Conservation (phyloP, 78 protist genomes). For the Anaeramoeba flamelloides region DNA sequence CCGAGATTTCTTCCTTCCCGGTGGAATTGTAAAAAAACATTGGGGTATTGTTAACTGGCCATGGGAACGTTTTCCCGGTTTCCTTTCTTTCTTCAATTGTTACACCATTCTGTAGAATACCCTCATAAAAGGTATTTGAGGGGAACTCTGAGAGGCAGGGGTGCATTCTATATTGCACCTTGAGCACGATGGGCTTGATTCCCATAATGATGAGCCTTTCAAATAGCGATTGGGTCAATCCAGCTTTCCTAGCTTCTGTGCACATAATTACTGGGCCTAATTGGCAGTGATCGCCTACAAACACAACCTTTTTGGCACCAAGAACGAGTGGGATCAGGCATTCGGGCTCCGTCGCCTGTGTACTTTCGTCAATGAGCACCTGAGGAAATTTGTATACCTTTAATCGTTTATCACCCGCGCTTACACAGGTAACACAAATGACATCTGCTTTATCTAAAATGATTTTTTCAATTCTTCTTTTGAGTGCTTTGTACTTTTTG, state of each 20-base stretch:
- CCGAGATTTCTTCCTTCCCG: constrained; percentile 83
- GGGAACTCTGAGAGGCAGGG: constrained; percentile 90
- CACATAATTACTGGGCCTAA: constrained; percentile 93
- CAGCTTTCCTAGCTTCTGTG: constrained; percentile 86
- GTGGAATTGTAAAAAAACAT: constrained; percentile 72
- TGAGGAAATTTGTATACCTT: constrained; percentile 45
- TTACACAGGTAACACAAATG: constrained; percentile 88
- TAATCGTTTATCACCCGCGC: constrained; percentile 97
- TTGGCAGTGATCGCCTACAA: constrained; percentile 89
- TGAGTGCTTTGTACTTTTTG: not conserved
- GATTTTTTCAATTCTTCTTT: constrained; percentile 7
- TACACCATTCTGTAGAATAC: constrained; percentile 92
- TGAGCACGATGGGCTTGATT: constrained; percentile 15
- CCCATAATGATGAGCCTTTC: constrained; percentile 75
- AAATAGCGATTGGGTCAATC: constrained; percentile 83
- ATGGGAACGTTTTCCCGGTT: constrained; percentile 46
- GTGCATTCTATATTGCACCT: constrained; percentile 98
- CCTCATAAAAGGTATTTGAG: constrained; percentile 93
- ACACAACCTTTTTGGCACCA: constrained; percentile 76
- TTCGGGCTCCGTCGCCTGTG: constrained; percentile 94
- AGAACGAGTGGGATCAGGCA: constrained; percentile 78
- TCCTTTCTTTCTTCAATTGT: constrained; percentile 51
- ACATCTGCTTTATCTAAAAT: constrained; percentile 82
- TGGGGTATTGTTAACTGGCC: constrained; percentile 81
- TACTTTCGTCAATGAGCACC: constrained; percentile 90